These are phyloP conservation scores for Pleoardoris graminearum DNA, from an alignment of 2,329 filamentous ascomycete species.

Conservation along the genomic window DNA sequence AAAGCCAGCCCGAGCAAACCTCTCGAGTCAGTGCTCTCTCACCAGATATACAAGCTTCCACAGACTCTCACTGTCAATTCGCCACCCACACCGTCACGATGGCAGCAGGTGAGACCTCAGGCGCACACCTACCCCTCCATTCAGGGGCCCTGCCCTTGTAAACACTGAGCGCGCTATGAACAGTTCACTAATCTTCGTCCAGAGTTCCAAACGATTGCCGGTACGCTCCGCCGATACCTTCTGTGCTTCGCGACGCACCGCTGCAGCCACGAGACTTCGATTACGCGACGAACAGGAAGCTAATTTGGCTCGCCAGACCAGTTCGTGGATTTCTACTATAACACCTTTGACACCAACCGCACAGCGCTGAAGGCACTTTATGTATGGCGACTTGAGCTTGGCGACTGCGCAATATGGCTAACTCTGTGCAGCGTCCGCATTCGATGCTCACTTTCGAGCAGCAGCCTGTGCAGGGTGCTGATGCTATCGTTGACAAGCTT, in stretches of 20 bases:
- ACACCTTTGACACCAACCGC: conserved; percentile 78
- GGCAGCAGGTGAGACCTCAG: conserved; percentile 2
- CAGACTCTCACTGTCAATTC: background rate
- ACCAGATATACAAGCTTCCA: background rate
- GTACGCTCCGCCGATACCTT: background rate
- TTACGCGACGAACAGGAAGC: conserved; percentile 11
- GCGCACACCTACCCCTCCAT: conserved; percentile 5
- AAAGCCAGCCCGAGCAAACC: conserved; percentile 1
- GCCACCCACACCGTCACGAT: conserved; percentile 14
- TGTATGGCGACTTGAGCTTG: conserved; percentile 57
- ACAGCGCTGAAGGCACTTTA: conserved; percentile 71
- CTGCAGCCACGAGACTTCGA: background rate
- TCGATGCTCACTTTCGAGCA: conserved; percentile 97
- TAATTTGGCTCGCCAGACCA: conserved; percentile 62
- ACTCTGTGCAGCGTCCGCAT: conserved; percentile 64
- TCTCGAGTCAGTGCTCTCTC: conserved; percentile 11
- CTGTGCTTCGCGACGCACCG: background rate
- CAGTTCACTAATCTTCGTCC: background rate
- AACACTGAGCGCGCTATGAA: background rate
- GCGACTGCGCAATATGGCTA: background rate
- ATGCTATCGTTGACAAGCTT: conserved; percentile 78
- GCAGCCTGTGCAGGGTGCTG: conserved; percentile 64
- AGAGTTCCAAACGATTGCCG: conserved; percentile 9
- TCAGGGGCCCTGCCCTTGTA: conserved; percentile 7
- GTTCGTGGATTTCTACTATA: conserved; percentile 91